Percentiles rank a stretch among this genome's conserved stretches.
These are phyloP conservation scores for Aspergillus jensenii DNA, from an alignment of 2,329 filamentous ascomycete species.

Conservation along the genomic window DNA sequence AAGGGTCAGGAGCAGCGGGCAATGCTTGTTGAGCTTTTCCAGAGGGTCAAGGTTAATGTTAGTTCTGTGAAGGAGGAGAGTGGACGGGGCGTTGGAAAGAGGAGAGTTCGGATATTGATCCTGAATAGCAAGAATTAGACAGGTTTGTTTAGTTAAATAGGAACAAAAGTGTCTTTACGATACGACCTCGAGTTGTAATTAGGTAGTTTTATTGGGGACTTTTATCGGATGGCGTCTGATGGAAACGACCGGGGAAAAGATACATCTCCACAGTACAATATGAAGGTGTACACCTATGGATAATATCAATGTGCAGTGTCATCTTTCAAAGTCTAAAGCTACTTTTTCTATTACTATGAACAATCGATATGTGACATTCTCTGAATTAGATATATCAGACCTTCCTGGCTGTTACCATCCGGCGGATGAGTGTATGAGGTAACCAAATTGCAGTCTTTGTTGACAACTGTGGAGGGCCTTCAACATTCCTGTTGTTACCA, in stretches of 20 bases:
- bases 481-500: background rate
- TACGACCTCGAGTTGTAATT: background rate
- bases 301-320: background rate
- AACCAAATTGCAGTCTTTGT: constrained; percentile 24
- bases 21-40: constrained; percentile 76
- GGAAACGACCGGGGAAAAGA: background rate
- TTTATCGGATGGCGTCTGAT: background rate
- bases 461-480: background rate
- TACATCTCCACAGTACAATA: background rate
- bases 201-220: background rate
- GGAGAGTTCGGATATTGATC: constrained; percentile 56
- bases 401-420: constrained; percentile 32
- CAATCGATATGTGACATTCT: background rate
- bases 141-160: background rate
- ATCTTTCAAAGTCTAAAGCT: background rate
- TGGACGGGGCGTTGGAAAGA: constrained; percentile 77
- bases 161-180: background rate
- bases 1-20: constrained; percentile 44
- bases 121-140: constrained; percentile 26
- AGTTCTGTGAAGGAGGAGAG: constrained; percentile 86
- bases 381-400: constrained; percentile 21
- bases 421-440: constrained; percentile 25
- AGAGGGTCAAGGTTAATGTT: constrained; percentile 85
- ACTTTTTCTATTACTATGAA: background rate
- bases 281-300: background rate